phyloP scores from a whole-genome alignment of 306 rosid species.

The Medicago ruthenica region DNA sequence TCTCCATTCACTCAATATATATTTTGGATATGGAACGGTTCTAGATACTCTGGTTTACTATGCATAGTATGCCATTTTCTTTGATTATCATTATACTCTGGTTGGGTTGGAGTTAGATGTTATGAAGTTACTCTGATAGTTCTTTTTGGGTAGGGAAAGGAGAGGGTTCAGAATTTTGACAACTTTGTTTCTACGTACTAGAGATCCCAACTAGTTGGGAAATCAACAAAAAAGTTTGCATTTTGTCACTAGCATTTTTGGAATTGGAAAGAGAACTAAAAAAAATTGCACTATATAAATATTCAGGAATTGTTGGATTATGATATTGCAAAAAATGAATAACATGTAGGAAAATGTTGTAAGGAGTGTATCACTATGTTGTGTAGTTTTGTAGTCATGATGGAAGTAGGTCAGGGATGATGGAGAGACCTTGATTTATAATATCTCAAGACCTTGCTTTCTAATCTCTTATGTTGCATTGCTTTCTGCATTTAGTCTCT shows the following conservation, averaged over 20 bases:
- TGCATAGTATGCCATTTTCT: constrained; percentile 37
- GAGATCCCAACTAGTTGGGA: constrained; percentile 10
- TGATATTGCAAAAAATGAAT: neutral
- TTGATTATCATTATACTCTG: constrained; percentile 14
- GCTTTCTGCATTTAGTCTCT: neutral
- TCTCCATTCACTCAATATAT: constrained; percentile 57
- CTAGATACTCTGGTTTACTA: constrained; percentile 84
- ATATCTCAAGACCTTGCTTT: neutral
- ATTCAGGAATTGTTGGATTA: neutral
- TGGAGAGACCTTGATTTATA: neutral
- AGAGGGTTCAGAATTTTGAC: neutral
- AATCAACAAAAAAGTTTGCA: constrained; percentile 4
- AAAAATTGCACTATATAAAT: neutral
- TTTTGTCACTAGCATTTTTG: neutral
- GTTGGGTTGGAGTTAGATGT: neutral
- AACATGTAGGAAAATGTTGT: neutral
- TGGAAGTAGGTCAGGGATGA: neutral
- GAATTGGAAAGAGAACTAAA: constrained; percentile 11
- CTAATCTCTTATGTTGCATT: neutral
- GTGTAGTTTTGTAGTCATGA: neutral
- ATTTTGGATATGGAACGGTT: constrained; percentile 85
- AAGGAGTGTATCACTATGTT: neutral
- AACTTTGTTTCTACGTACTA: no score
- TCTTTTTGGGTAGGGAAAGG: neutral
- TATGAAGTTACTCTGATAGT: constrained; percentile 13